Evolutionary conservation across 2,329 filamentous ascomycete species (phyloP).

Genomic region (Fusarium lateritium): DNA sequence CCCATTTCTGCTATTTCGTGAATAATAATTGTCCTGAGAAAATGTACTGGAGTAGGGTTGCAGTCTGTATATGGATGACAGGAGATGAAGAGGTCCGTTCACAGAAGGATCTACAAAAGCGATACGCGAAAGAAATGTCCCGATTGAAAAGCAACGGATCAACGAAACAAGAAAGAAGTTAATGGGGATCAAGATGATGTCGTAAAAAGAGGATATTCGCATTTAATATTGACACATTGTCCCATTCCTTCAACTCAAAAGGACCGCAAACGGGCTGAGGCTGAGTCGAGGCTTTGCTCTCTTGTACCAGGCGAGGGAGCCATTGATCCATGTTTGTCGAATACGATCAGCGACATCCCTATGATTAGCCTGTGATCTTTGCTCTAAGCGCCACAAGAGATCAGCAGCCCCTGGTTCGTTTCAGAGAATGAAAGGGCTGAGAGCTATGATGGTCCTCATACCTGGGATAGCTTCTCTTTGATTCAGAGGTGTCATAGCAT

Average conservation of each 20-base stretch:
- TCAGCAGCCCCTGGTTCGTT: slow-evolving; percentile 24
- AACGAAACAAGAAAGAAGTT: neutral
- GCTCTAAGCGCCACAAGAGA: slow-evolving; percentile 28
- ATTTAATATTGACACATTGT: neutral
- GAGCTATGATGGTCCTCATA: neutral
- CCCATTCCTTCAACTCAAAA: slow-evolving; percentile 20
- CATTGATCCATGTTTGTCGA: neutral
- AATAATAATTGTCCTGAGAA: neutral
- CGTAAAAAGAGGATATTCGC: neutral
- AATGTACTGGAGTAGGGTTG: slow-evolving; percentile 7
- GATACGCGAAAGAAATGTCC: slow-evolving; percentile 27
- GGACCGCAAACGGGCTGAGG: slow-evolving; percentile 45
- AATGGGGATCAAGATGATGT: neutral
- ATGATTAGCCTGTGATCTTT: slow-evolving; percentile 20
- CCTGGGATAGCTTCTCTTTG: neutral
- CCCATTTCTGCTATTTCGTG: slow-evolving; percentile 58
- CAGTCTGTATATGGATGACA: slow-evolving; percentile 16
- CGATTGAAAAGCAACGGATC: slow-evolving; percentile 7
- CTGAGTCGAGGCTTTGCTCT: slow-evolving; percentile 48
- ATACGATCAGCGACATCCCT: neutral
- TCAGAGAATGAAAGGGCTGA: neutral
- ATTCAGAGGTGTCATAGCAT: slow-evolving; percentile 2
- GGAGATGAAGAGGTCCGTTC: slow-evolving; percentile 29
- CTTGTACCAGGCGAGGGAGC: slow-evolving; percentile 7
- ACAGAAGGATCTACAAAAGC: slow-evolving; percentile 24